These are phyloP conservation scores for Penicillium oxalicum DNA, from an alignment of 2,329 filamentous ascomycete species.

Conservation along the genomic window DNA sequence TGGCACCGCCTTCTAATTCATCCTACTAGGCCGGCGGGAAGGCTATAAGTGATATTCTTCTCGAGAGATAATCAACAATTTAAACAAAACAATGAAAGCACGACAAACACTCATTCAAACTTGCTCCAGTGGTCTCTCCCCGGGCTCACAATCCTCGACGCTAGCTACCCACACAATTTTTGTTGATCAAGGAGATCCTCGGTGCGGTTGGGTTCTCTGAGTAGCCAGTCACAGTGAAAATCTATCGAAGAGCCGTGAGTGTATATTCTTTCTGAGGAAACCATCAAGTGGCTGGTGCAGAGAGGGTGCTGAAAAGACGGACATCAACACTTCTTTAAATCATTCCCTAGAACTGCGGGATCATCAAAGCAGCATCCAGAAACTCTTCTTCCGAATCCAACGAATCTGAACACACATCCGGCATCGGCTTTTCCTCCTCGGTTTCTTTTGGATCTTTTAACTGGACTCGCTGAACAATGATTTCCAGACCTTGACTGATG, in stretches of 20 bases:
- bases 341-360: background rate
- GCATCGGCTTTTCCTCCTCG: background rate
- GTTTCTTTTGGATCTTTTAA: background rate
- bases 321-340: background rate
- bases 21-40: too few relatives aligned
- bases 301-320: background rate
- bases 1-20: too few relatives aligned
- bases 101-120: too few relatives aligned
- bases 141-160: too few relatives aligned
- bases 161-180: too few relatives aligned
- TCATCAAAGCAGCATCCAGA: slow-evolving; percentile 1
- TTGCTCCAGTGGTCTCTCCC: too few relatives aligned
- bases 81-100: too few relatives aligned
- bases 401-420: slow-evolving; percentile 1
- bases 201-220: background rate
- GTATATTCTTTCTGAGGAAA: background rate
- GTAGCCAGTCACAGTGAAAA: background rate
- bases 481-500: slow-evolving; percentile 1
- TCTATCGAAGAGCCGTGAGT: background rate
- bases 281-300: background rate
- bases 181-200: background rate
- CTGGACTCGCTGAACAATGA: background rate
- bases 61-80: too few relatives aligned
- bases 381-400: slow-evolving; percentile 3
- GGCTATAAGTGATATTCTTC: too few relatives aligned